A percentile compares a stretch with the other conserved stretches of the same genome.
phyloP scores from a whole-genome alignment of 441 rosid species.

The Daphne laureola region DNA sequence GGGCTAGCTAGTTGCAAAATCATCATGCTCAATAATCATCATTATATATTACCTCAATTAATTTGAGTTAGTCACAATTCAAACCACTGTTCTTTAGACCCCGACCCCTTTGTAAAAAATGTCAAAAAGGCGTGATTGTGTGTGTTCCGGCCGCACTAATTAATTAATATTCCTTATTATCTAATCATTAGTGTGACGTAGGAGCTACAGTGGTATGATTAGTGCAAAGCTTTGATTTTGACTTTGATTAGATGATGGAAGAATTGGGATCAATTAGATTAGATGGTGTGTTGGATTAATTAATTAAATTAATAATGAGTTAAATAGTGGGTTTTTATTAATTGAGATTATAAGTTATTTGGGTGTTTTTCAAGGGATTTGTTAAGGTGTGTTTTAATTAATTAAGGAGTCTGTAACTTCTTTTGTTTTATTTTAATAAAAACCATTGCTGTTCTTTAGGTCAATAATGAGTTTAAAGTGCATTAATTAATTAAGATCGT shows the following conservation, averaged over 20 bases:
- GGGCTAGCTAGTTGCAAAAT: not conserved
- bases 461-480: constrained; percentile 2
- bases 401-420: too few relatives aligned
- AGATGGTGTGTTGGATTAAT: not conserved
- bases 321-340: too few relatives aligned
- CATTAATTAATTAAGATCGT: not conserved
- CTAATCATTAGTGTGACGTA: too few relatives aligned
- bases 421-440: too few relatives aligned
- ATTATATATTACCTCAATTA: not conserved
- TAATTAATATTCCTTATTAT: too few relatives aligned
- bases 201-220: too few relatives aligned
- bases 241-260: constrained; percentile 16
- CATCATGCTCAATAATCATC: not conserved
- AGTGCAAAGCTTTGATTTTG: not conserved
- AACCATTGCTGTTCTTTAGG: too few relatives aligned
- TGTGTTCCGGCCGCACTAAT: too few relatives aligned
- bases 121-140: not conserved
- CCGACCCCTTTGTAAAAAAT: constrained; percentile 1
- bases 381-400: too few relatives aligned
- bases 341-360: too few relatives aligned
- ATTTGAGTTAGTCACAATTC: constrained; percentile 12
- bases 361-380: too few relatives aligned
- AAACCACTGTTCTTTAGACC: constrained; percentile 1
- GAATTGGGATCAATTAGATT: not conserved
- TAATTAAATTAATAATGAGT: too few relatives aligned